These are phyloP conservation scores for Monosporascus sp. DNA, from an alignment of 2,329 filamentous ascomycete species.

Conservation along the genomic window DNA sequence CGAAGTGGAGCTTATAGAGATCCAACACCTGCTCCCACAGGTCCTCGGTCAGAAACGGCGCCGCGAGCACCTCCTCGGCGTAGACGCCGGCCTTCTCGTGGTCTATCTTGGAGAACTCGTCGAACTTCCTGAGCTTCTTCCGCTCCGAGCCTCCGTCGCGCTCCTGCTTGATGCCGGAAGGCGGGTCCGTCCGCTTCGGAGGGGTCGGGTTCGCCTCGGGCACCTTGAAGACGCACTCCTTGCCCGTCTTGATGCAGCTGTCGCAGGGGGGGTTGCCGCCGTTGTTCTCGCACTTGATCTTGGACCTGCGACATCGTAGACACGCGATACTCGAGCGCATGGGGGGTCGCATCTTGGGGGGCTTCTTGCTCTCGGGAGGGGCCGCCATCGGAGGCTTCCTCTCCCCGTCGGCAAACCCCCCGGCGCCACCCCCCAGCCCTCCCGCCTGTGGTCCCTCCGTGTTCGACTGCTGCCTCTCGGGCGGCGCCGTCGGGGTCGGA, in stretches of 20 bases:
- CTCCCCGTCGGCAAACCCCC: conserved; percentile 24
- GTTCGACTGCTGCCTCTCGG: conserved; percentile 20
- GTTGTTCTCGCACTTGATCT: conserved; percentile 82
- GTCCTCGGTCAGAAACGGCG: conserved; percentile 55
- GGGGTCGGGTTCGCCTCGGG: conserved; percentile 44
- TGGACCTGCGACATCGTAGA: conserved; percentile 68
- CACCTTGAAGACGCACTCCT: conserved; percentile 62
- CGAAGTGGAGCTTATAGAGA: conserved; percentile 66
- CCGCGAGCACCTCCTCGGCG: conserved; percentile 56
- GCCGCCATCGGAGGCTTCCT: conserved; percentile 28
- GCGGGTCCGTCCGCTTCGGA: conserved; percentile 38
- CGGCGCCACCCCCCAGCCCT: conserved; percentile 15
- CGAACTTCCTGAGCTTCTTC: conserved; percentile 41
- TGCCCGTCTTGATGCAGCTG: conserved; percentile 65
- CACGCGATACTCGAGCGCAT: conserved; percentile 81
- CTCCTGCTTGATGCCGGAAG: conserved; percentile 33
- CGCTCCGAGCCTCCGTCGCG: conserved; percentile 41
- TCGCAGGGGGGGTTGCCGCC: conserved; percentile 68
- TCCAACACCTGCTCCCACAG: conserved; percentile 66
- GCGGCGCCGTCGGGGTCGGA: conserved; percentile 19
- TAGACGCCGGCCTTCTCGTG: conserved; percentile 30
- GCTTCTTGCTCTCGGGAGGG: conserved; percentile 35
- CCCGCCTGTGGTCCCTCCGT: conserved; percentile 17
- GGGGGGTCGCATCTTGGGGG: conserved; percentile 39
- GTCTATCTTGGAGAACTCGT: conserved; percentile 37